Percentiles rank a stretch among this genome's conserved stretches.
phyloP scores from a whole-genome alignment of 352 stramenopile species.

The Phytophthora parvispora region DNA sequence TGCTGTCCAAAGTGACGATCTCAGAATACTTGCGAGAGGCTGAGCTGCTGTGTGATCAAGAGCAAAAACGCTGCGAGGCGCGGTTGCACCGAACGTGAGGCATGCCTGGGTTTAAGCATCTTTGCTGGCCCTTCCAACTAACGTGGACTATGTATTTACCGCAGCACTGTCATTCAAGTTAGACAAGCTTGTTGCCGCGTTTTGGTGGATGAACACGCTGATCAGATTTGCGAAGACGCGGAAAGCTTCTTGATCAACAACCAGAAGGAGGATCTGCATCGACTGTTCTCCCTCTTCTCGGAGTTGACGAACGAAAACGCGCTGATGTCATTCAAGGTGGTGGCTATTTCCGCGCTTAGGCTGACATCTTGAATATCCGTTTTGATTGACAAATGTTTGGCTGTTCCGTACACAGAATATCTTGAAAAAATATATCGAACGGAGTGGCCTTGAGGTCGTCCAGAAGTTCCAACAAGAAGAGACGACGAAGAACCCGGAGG shows the following conservation, averaged over 20 bases:
- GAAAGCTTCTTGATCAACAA: slow-evolving; percentile 84
- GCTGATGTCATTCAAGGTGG: slow-evolving; percentile 85
- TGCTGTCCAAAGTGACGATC: slow-evolving; percentile 75
- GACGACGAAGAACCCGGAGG: slow-evolving; percentile 81
- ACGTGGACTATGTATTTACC: background rate
- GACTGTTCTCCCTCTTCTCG: slow-evolving; percentile 87
- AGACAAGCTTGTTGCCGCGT: slow-evolving; percentile 84
- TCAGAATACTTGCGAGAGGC: slow-evolving; percentile 81
- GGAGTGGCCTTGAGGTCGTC: slow-evolving; percentile 80
- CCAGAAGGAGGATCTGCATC: slow-evolving; percentile 80
- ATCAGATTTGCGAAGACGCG: slow-evolving; percentile 85
- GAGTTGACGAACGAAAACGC: slow-evolving; percentile 85
- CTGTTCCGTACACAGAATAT: slow-evolving; percentile 69
- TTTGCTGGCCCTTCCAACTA: background rate
- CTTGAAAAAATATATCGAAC: slow-evolving; percentile 89
- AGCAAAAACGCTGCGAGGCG: slow-evolving; percentile 82
- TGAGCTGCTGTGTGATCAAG: slow-evolving; percentile 79
- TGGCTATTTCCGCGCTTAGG: slow-evolving; percentile 1
- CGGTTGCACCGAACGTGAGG: slow-evolving; percentile 82
- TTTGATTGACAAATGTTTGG: slow-evolving; percentile 15
- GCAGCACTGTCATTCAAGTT: slow-evolving; percentile 81
- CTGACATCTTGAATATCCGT: background rate
- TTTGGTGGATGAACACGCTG: slow-evolving; percentile 81
- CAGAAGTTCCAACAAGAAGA: slow-evolving; percentile 86
- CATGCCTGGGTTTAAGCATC: background rate